Conservation (phyloP, 2,329 filamentous ascomycete genomes). For the Fusarium oxysporum region DNA sequence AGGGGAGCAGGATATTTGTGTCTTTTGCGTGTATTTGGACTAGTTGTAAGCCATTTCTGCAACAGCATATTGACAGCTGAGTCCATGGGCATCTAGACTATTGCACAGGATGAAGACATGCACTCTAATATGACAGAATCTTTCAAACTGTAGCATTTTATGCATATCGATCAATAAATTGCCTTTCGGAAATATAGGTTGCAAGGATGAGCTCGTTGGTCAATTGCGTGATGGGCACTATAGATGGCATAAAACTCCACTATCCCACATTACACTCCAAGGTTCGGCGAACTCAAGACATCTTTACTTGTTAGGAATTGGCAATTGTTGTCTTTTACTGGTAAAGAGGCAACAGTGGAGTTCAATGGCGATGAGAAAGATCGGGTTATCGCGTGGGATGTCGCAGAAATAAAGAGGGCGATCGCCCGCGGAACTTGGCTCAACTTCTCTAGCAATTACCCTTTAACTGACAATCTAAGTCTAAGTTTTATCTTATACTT, state of each 20-base stretch:
- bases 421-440: background rate
- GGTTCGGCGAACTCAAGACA: background rate
- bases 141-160: background rate
- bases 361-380: background rate
- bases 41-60: background rate
- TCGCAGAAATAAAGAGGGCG: background rate
- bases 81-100: background rate
- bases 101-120: background rate
- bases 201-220: constrained; percentile 6
- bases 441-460: no score
- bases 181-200: background rate
- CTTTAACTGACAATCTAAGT: background rate
- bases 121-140: background rate
- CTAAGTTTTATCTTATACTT: background rate
- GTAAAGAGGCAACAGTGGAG: background rate
- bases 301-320: background rate
- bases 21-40: background rate
- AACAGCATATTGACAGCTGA: background rate
- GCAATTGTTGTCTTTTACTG: background rate
- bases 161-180: background rate
- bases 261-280: background rate
- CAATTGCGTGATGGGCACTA: constrained; percentile 25
- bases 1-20: background rate
- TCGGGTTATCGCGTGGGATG: constrained; percentile 1
- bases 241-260: constrained; percentile 24